Base-by-base conservation (phyloP, 768 basidiomycete genomes). In the Pleurotus sapidus region DNA sequence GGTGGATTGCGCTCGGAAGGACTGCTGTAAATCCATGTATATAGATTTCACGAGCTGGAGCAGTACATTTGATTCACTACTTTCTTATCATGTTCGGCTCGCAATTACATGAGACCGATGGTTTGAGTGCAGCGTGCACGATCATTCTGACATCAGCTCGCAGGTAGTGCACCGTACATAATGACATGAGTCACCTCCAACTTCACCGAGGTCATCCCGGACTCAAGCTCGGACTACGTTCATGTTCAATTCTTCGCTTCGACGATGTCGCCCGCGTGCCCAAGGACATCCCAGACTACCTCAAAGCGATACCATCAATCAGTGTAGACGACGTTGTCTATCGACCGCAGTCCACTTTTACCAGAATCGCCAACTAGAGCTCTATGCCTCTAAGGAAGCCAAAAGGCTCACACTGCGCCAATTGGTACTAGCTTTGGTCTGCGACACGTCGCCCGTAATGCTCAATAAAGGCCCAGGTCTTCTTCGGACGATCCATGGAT, bases 401-500 rank as follows among this genome's bases (percentile, higher is more conserved):
- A 83, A 88, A 58, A 75, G 85, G 57, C 72, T 94, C 63, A 89
- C 89, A 8, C 74, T 94, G 38, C 77, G 92, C 60, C 92, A 94
- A 65, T 81, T 94, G 63, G 91, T 93, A 73, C 25, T 23, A n/a
- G 23, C 5, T 6, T 25, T 56, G 14, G 17, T 40, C 8, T 55
- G 18, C 7, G 11, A n/a, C 15, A n/a, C 34, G 20, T 11, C 49
- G 30, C 14, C 38, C 27, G n/a, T 23, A 42, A 9, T 53, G 23
- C 46, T 55, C 42, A 47, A 39, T 58, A 34, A n/a, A 24, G 38
- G 17, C n/a, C 17, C 55, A 94, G 92, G 85, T 92, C 14, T 94
- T 90, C 69, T 93, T 86, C 65, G 92, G 92, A n/a, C 84, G 90
- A 34, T 83, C 83, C 46, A 91, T 93, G 83, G 86, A 85, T 62